Evolutionary conservation across 2,329 filamentous ascomycete genomes (phyloP), one percentile per base, ranked within the genome.

Genomic region (Alternaria brassicae): DNA sequence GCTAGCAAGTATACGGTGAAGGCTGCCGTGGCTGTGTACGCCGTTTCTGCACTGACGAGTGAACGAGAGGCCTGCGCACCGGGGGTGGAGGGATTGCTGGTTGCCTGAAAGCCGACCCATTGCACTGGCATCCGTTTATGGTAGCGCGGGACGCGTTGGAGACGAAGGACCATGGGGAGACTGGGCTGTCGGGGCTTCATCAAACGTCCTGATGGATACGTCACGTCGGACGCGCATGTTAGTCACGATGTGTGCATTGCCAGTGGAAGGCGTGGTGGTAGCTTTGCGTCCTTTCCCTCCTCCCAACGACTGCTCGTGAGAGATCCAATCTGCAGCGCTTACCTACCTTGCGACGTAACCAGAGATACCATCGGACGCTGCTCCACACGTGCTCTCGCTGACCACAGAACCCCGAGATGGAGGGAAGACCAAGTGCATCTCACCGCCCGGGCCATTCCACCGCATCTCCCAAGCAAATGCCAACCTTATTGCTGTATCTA

Each of bases 1-100:
- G 49, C 44, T 45, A 39, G 52, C 32, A 47, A 49, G 47, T 51
- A 62, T 49, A 57, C 65, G 61, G 66, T 66, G 60, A 63, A 53
- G 47, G 36, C 13, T n/a, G 25, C 32, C 60, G 64, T 66, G 67
- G 66, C 69, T 62, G 67, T 65, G 63, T 61, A 34, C 44, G 34
- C 42, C 40, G 32, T 56, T 36, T 34, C 27, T 47, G 30, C 34
- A 23, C 42, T 13, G 25, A 41, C 48, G 53, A 58, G 52, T 41
- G 54, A 62, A 61, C 59, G 13, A 32, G 44, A 36, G 47, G 28
- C 47, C 41, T 36, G 48, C 50, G 34, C 34, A n/a, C 28, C 15
- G 30, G 45, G 28, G 8, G 7, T 36, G 21, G 34, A 37, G 21
- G 40, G 25, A 27, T 48, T 39, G 56, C 39, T 50, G 56, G 56